A percentile compares a stretch with the other conserved stretches of the same genome.
phyloP scores from a whole-genome alignment of 805 yeast genomes.

The Brettanomyces custersianus region DNA sequence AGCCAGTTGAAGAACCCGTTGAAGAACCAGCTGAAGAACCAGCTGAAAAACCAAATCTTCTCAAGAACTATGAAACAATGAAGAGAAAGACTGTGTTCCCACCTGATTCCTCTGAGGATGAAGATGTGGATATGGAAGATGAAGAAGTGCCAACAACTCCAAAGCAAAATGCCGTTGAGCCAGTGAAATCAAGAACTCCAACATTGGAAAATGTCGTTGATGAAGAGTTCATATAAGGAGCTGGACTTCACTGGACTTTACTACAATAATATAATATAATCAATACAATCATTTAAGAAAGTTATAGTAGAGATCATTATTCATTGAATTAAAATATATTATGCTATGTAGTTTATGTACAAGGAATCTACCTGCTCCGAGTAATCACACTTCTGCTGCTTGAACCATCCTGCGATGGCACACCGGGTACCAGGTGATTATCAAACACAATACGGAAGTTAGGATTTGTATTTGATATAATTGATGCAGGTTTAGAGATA shows the following conservation, averaged over 20 bases:
- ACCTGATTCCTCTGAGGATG: constrained; percentile 9
- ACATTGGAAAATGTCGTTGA: constrained; percentile 15
- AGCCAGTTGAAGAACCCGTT: constrained; percentile 1
- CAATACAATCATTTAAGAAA: neutral
- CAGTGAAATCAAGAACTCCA: constrained; percentile 7
- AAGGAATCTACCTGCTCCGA: too few species aligned
- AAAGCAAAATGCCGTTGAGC: neutral
- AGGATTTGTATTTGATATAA: constrained; percentile 3
- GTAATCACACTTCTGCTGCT: too few species aligned
- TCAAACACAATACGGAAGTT: constrained; percentile 7
- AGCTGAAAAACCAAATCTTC: constrained; percentile 2
- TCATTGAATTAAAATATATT: too few species aligned
- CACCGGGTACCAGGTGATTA: constrained; percentile 8
- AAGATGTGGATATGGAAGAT: constrained; percentile 3
- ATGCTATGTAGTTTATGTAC: too few species aligned
- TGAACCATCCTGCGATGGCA: neutral
- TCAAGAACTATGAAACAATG: constrained; percentile 21
- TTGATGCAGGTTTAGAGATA: neutral
- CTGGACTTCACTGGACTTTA: neutral
- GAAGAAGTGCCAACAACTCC: constrained; percentile 1
- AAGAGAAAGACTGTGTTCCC: constrained; percentile 17
- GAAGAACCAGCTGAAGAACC: constrained; percentile 2
- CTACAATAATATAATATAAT: neutral
- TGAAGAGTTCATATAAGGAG: constrained; percentile 13
- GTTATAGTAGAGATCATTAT: too few species aligned